Evolutionary conservation across 495 filamentous ascomycete genomes (phyloP), one percentile per base, ranked within the genome.

Genomic region (Podospora bellae-mahoneyi): DNA sequence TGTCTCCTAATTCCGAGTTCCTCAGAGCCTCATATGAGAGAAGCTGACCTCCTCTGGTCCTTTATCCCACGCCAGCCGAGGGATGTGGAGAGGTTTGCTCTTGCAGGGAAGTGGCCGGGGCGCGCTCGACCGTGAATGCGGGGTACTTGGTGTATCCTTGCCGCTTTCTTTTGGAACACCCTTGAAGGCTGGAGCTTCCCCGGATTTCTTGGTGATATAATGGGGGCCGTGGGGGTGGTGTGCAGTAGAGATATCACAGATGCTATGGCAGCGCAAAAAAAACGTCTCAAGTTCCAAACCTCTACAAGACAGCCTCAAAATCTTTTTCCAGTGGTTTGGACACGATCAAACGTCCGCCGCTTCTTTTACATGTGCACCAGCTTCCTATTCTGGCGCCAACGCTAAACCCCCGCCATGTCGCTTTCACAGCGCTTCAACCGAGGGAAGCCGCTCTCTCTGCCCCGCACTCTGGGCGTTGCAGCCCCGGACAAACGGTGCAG

Each of bases 401-500:
- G 16, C n/a, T 66, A 58, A 20, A 10, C 2, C 7, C 55, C 55
- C 55, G 18, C 53, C 55, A 55, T 10, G 27, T 48, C 39, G 18
- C 39, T 1, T 32, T 61, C 16, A 27, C 30, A 7, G 5, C 27
- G 23, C 4, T 68, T 75, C 69, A 75, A 72, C 75, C 77, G 77
- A 79, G 71, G 75, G 74, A 79, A 78, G 77, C 76, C 77, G 75
- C 30, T 15, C 39, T 55, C 66, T 26, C 60, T 68, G 62, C 67
- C 73, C 75, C 70, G 66, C 64, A 34, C 60, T 62, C 60, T 26
- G 55, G 58, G 57, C 39, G 48, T 48, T 26, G 44, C 48, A 39
- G 28, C 72, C 69, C 71, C 73, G 75, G 72, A 68, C 72, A 64
- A 72, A 70, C 70, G 73, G 75, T 70, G 48, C 59, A 62, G 65